phyloP scores from a whole-genome alignment of 2,329 filamentous ascomycete species.

The Xylaria hypoxylon region DNA sequence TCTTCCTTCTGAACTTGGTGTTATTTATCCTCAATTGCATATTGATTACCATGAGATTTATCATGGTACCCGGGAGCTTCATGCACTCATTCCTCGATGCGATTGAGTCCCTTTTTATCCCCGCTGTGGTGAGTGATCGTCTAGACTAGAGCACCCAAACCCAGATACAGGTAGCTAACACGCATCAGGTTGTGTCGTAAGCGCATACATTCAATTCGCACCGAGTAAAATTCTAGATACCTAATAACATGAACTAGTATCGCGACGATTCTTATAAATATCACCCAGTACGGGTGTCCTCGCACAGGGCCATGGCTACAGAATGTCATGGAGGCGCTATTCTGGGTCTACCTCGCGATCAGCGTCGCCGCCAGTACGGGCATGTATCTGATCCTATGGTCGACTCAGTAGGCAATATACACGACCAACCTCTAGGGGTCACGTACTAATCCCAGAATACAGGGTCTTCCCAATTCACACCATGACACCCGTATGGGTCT shows the following conservation, averaged over 20 bases:
- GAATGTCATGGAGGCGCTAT: constrained; percentile 71
- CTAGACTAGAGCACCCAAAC: background rate
- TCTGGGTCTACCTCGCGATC: constrained; percentile 78
- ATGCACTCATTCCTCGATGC: constrained; percentile 78
- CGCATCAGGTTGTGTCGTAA: constrained; percentile 13
- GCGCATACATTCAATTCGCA: background rate
- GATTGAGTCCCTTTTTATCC: constrained; percentile 81
- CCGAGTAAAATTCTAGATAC: constrained; percentile 43
- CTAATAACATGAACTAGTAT: constrained; percentile 59
- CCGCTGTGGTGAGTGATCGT: constrained; percentile 66
- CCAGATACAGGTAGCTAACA: background rate
- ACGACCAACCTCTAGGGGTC: constrained; percentile 1
- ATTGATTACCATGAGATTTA: constrained; percentile 76
- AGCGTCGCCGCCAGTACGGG: constrained; percentile 75
- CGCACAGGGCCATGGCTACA: constrained; percentile 72
- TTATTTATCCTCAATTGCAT: constrained; percentile 73
- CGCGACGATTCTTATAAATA: constrained; percentile 81
- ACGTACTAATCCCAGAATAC: background rate
- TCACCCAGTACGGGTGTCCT: constrained; percentile 79
- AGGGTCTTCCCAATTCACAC: constrained; percentile 75
- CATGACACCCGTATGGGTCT: constrained; percentile 92
- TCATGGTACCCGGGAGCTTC: constrained; percentile 76
- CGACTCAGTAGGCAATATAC: constrained; percentile 59
- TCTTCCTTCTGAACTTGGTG: constrained; percentile 72
- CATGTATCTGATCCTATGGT: constrained; percentile 80